A percentile compares a stretch with the other conserved stretches of the same genome.
phyloP scores from a whole-genome alignment of 805 yeast species.

The Citeromyces matritensis region DNA sequence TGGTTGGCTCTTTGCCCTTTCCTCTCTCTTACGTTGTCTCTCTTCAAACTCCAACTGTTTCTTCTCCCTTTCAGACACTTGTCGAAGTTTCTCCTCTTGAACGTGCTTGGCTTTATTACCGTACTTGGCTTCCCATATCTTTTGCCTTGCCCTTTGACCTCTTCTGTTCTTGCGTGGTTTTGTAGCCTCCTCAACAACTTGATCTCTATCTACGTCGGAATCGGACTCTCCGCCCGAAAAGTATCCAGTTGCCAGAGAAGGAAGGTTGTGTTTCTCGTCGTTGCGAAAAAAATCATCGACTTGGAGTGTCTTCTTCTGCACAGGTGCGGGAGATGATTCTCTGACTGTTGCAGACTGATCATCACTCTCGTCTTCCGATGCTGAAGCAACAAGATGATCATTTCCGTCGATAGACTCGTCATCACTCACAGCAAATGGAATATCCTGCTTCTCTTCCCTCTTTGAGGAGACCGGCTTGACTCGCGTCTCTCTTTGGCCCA shows the following conservation, averaged over 20 bases:
- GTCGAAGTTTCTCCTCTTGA: constrained; percentile 42
- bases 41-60: constrained; percentile 57
- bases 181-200: constrained; percentile 35
- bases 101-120: constrained; percentile 80
- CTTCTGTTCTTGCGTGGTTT: constrained; percentile 71
- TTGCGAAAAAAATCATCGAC: constrained; percentile 26
- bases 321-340: constrained; percentile 2
- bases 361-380: constrained; percentile 26
- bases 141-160: constrained; percentile 94
- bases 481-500: constrained; percentile 12
- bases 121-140: constrained; percentile 88
- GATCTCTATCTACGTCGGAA: constrained; percentile 28
- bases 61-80: constrained; percentile 37
- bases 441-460: constrained; percentile 9
- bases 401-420: constrained; percentile 13
- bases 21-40: constrained; percentile 53
- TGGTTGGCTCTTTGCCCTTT: constrained; percentile 18
- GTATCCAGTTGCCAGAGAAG: constrained; percentile 68
- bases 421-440: constrained; percentile 16
- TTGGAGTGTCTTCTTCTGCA: constrained; percentile 5
- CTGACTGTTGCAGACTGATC: constrained; percentile 4
- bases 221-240: constrained; percentile 71
- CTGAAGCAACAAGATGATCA: constrained; percentile 24
- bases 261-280: constrained; percentile 24
- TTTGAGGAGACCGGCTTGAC: constrained; percentile 3